Evolutionary conservation across 2,329 filamentous ascomycete species (phyloP).

Genomic region (Blumeria hordei): DNA sequence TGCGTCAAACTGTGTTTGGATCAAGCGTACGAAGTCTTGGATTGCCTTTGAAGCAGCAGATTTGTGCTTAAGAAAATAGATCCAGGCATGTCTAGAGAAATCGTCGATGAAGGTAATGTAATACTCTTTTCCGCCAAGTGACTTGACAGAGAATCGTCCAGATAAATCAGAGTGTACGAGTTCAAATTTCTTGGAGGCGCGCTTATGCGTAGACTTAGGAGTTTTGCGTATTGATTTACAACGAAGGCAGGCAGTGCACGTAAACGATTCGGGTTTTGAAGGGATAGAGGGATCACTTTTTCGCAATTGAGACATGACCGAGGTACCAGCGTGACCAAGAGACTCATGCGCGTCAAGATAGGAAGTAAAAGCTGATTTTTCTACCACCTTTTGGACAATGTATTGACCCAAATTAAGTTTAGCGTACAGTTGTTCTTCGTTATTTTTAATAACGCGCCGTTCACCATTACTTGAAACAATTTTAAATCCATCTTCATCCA

Average conservation of each 20-base stretch:
- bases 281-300: background rate
- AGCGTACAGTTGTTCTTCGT: background rate
- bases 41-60: background rate
- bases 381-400: background rate
- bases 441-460: background rate
- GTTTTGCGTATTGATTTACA: background rate
- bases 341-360: background rate
- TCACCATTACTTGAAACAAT: background rate
- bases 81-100: background rate
- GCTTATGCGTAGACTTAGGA: conserved; percentile 1
- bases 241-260: background rate
- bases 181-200: conserved; percentile 1
- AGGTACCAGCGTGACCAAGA: conserved; percentile 1
- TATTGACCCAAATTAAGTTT: background rate
- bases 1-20: background rate
- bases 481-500: background rate
- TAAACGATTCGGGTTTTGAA: background rate
- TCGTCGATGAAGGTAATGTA: background rate
- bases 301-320: background rate
- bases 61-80: background rate
- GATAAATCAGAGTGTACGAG: background rate
- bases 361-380: background rate
- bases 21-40: background rate
- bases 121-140: conserved; percentile 1
- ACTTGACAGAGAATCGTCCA: background rate